Evolutionary conservation across 306 rosid species (phyloP), one percentile per base, ranked within the genome.

Genomic region (Rosa chinensis): DNA sequence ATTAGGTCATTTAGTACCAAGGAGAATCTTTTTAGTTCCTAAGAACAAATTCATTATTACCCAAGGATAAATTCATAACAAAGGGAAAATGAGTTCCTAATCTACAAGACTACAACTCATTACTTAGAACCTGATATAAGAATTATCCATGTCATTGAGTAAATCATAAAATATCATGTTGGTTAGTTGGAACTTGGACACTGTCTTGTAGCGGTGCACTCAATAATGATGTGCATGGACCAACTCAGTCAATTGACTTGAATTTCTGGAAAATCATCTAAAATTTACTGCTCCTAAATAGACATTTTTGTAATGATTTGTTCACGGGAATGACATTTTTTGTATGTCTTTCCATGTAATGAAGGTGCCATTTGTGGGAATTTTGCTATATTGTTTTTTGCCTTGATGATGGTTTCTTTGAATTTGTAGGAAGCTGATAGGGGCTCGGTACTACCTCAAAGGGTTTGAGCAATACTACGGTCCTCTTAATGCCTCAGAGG

Each of bases 361-460:
- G 55, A 14, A 13, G 18, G 18, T 49, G 14, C 55, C 17, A 16
- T 5, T 13, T 16, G 17, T 16, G 56, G 56, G 62, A 49, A 49
- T 5, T 23, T 28, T 23, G 17, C 40, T 61, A 16, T 50, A 10
- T 61, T 25, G 6, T 61, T 14, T 61, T 14, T 28, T 12, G 12
- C 67, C 20, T 63, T 28, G 42, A 63, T 32, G 43, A 63, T 37
- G 44, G 47, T 35, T 16, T 37, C 45, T 6, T 66, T 66, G 47
- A 17, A 14, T 61, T 53, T 55, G 6, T 77, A 93, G 99, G 81
- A 95, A 95, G 80, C 77, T 95, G 25, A 88, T 95, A 6, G 99
- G 99, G 77, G 96, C 96, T 5, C 75, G 98, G 3, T 95, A 91
- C 85, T 95, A 95, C 82, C 56, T 93, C 40, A 85, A 82, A 8